A percentile compares a stretch with the other conserved stretches of the same genome.
These are phyloP conservation scores for Takashimella koratensis DNA, from an alignment of 1,284 basidiomycete genomes.

Conservation along the genomic window DNA sequence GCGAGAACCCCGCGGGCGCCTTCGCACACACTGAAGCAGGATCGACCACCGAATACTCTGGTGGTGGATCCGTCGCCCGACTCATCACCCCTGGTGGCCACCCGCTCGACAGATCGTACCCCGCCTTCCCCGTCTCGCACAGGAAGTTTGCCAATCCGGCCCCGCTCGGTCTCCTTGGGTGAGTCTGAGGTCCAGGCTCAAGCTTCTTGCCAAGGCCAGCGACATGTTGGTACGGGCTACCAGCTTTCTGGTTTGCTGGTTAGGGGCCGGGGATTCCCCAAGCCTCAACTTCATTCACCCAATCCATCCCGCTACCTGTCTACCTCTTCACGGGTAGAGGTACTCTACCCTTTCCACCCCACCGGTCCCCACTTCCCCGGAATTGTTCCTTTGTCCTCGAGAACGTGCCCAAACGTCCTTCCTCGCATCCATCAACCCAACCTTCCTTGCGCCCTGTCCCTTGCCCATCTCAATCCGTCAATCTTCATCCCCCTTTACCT, in stretches of 20 bases:
- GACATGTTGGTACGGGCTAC: no score
- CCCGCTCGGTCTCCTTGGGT: slow-evolving; percentile 52
- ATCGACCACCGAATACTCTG: slow-evolving; percentile 6
- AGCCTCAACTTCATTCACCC: no score
- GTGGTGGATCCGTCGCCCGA: slow-evolving; percentile 15
- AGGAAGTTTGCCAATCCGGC: slow-evolving; percentile 55
- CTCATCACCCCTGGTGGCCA: slow-evolving; percentile 23
- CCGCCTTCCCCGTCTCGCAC: slow-evolving; percentile 47
- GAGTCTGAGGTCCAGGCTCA: slow-evolving; percentile 13
- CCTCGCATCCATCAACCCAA: no score
- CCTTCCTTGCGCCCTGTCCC: neutral
- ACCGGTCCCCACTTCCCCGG: no score
- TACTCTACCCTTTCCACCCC: no score
- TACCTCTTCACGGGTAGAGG: no score
- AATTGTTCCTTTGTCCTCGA: no score
- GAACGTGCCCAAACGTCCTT: no score
- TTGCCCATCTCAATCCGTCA: neutral
- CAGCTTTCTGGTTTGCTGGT: no score
- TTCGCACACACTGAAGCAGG: slow-evolving; percentile 3
- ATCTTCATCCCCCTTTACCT: neutral
- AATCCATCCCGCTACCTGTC: no score
- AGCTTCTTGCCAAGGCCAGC: no score
- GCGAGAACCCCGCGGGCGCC: slow-evolving; percentile 1
- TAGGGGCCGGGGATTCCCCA: no score
- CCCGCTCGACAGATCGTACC: slow-evolving; percentile 23